Percentiles rank a stretch among this genome's conserved stretches.
Evolutionary conservation across 352 stramenopile species (phyloP).

Genomic region (Peronosclerospora sorghi): DNA sequence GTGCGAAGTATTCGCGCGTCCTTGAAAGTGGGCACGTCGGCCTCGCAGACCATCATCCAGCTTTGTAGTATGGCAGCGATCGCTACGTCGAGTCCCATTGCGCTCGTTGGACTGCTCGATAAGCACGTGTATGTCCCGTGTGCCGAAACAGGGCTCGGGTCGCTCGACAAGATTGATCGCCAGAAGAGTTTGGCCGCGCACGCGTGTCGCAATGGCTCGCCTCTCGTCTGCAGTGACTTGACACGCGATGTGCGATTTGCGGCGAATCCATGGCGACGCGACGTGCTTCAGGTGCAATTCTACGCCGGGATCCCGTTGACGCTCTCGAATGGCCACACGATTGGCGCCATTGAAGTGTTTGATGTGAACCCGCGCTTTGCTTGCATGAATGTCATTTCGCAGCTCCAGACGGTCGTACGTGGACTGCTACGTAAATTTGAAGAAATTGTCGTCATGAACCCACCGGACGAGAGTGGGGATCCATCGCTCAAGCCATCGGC

Average conservation of each 20-base stretch:
- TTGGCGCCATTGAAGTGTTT: conserved; percentile 74
- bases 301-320: conserved; percentile 81
- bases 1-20: conserved; percentile 39
- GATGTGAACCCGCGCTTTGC: conserved; percentile 41
- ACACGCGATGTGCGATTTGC: conserved; percentile 63
- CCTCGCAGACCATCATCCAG: conserved; percentile 47
- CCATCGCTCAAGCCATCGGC: conserved; percentile 45
- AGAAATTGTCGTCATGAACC: conserved; percentile 57
- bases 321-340: conserved; percentile 66
- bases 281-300: conserved; percentile 44
- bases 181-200: conserved; percentile 60
- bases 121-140: conserved; percentile 62
- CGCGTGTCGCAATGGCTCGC: conserved; percentile 55
- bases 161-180: conserved; percentile 34
- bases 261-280: conserved; percentile 54
- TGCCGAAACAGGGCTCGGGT: conserved; percentile 30
- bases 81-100: conserved; percentile 53
- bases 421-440: conserved; percentile 68
- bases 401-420: conserved; percentile 69
- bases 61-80: conserved; percentile 77
- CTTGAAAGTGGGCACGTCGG: conserved; percentile 25
- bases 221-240: conserved; percentile 71
- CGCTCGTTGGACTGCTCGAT: conserved; percentile 57
- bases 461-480: conserved; percentile 33
- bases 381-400: conserved; percentile 62